A percentile compares a stretch with the other conserved stretches of the same genome.
These are phyloP conservation scores for Medicago lupulina DNA, from an alignment of 306 rosid genomes.

Conservation along the genomic window DNA sequence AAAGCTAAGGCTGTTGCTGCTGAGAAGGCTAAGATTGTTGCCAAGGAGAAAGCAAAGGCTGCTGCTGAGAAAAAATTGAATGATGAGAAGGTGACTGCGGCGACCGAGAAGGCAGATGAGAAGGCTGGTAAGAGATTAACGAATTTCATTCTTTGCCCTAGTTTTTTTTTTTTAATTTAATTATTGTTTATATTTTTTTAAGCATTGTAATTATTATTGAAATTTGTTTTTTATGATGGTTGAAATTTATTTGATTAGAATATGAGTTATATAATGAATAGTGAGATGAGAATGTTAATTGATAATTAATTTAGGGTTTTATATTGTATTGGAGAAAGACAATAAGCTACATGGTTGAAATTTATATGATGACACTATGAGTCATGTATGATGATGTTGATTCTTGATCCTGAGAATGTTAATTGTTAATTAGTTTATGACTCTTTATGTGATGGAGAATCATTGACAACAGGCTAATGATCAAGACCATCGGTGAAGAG, in stretches of 20 bases:
- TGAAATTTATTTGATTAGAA: background rate
- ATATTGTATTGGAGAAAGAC: background rate
- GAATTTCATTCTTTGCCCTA: background rate
- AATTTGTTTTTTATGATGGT: background rate
- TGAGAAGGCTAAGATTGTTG: slow-evolving; percentile 34
- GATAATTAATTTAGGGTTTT: too few relatives aligned
- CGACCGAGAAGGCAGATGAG: slow-evolving; percentile 23
- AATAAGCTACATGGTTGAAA: background rate
- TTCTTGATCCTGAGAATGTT: too few relatives aligned
- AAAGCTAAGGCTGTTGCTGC: slow-evolving; percentile 3
- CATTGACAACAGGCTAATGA: too few relatives aligned
- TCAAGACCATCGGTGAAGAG: too few relatives aligned
- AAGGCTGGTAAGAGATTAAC: slow-evolving; percentile 41
- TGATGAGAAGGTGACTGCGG: slow-evolving; percentile 40
- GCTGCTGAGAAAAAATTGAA: slow-evolving; percentile 24
- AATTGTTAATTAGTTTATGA: too few relatives aligned
- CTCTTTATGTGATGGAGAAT: too few relatives aligned
- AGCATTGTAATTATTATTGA: background rate
- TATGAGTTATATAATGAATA: background rate
- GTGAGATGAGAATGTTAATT: background rate
- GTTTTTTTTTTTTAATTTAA: background rate
- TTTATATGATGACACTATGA: background rate
- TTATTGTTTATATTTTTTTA: background rate
- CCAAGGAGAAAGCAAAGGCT: slow-evolving; percentile 29
- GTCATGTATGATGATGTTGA: too few relatives aligned